Evolutionary conservation across 2,329 filamentous ascomycete species (phyloP).

Genomic region (Tolypocladium album): DNA sequence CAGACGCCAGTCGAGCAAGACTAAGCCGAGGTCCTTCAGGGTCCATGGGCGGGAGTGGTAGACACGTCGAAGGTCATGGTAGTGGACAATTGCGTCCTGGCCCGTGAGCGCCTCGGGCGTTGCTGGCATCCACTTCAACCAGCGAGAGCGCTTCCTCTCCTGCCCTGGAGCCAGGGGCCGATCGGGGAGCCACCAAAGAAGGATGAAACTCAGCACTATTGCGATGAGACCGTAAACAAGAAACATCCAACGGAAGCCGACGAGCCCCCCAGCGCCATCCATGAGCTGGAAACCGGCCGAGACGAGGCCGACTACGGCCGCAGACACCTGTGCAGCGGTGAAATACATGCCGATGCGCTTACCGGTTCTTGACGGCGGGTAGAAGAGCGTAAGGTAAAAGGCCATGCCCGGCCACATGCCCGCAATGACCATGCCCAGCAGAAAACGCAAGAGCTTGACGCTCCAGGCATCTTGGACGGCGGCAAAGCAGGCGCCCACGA

Average conservation of each 20-base stretch:
- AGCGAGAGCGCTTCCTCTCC: conserved; percentile 34
- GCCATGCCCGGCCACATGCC: conserved; percentile 96
- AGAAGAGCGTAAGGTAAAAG: conserved; percentile 86
- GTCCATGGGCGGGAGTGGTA: conserved; percentile 70
- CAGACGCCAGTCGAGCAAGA: conserved; percentile 76
- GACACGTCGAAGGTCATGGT: conserved; percentile 69
- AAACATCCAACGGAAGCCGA: conserved; percentile 90
- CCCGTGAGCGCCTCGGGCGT: conserved; percentile 63
- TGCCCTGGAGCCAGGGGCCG: conserved; percentile 67
- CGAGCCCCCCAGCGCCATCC: conserved; percentile 65
- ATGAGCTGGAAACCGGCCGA: conserved; percentile 88
- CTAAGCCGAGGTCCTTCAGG: conserved; percentile 54
- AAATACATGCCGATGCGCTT: conserved; percentile 87
- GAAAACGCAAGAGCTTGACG: conserved; percentile 74
- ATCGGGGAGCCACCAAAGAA: conserved; percentile 89
- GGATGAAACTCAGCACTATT: conserved; percentile 56
- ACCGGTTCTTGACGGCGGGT: conserved; percentile 74
- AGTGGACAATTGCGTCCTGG: conserved; percentile 71
- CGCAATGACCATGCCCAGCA: conserved; percentile 79
- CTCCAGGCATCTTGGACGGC: conserved; percentile 77
- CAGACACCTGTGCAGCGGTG: conserved; percentile 79
- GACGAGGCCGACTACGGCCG: conserved; percentile 78
- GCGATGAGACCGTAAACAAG: conserved; percentile 72
- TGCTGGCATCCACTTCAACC: conserved; percentile 55
- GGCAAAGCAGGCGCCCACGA: conserved; percentile 75